Evolutionary conservation across 768 basidiomycete genomes (phyloP).

Genomic region (Leccinum fibrillosum): DNA sequence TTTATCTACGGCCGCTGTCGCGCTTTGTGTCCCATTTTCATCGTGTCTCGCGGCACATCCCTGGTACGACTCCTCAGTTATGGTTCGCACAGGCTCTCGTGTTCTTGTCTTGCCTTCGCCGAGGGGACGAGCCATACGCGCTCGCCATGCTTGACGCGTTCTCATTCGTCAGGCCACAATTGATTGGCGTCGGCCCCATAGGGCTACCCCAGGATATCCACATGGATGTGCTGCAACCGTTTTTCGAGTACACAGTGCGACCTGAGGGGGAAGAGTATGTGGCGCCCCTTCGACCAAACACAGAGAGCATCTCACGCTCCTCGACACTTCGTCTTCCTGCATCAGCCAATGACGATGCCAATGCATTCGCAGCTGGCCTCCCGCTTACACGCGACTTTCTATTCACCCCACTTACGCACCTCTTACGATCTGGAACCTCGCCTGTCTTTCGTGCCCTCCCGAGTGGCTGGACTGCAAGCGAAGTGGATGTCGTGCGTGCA

Average conservation of each 20-base stretch:
- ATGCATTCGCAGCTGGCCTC: constrained; percentile 32
- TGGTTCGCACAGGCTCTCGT: constrained; percentile 69
- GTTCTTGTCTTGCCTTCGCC: constrained; percentile 52
- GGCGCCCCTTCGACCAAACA: constrained; percentile 48
- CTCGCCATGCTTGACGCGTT: constrained; percentile 34
- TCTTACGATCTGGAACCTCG: constrained; percentile 75
- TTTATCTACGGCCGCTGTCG: constrained; percentile 47
- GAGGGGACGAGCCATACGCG: constrained; percentile 72
- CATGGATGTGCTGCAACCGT: constrained; percentile 40
- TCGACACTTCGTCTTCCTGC: constrained; percentile 50
- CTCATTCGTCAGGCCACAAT: constrained; percentile 15
- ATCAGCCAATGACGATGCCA: not conserved
- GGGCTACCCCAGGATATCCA: constrained; percentile 30
- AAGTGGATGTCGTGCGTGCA: constrained; percentile 71
- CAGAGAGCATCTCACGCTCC: constrained; percentile 51
- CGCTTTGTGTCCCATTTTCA: constrained; percentile 53
- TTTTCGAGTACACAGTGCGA: constrained; percentile 48
- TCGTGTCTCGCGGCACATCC: constrained; percentile 53
- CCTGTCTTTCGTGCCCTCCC: constrained; percentile 69
- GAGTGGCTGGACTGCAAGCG: constrained; percentile 70
- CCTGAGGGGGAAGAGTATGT: constrained; percentile 42
- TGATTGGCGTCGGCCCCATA: constrained; percentile 15
- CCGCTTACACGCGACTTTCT: constrained; percentile 64
- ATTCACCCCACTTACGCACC: constrained; percentile 66
- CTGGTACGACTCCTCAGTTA: constrained; percentile 50